phyloP scores from a whole-genome alignment of 345 rosid species.

The Trapa incisa region DNA sequence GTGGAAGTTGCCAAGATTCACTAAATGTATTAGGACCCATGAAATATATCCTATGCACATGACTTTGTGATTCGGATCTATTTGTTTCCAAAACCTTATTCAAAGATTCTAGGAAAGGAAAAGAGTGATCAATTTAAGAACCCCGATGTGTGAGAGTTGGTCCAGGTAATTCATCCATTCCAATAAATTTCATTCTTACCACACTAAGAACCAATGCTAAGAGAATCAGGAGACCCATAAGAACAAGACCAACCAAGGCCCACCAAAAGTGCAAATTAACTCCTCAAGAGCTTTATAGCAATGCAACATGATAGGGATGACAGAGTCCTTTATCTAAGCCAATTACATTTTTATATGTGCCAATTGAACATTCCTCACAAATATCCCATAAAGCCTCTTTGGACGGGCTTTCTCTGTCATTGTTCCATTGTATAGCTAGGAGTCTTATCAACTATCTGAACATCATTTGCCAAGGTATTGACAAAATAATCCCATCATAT shows the following conservation, averaged over 20 bases:
- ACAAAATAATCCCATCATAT: slow-evolving; percentile 74
- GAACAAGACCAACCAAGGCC: no score
- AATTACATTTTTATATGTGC: slow-evolving; percentile 76
- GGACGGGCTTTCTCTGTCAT: slow-evolving; percentile 42
- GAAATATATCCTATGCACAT: slow-evolving; percentile 93
- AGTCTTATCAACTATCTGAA: slow-evolving; percentile 57
- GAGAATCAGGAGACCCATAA: slow-evolving; percentile 60
- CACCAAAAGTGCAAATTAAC: no score
- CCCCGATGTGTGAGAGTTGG: slow-evolving; percentile 85
- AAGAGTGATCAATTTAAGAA: slow-evolving; percentile 87
- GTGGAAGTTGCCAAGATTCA: slow-evolving; percentile 96
- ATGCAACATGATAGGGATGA: slow-evolving; percentile 59
- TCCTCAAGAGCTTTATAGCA: slow-evolving; percentile 93
- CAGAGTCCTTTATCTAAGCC: slow-evolving; percentile 66
- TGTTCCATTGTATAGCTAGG: slow-evolving; percentile 58
- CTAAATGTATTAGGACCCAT: slow-evolving; percentile 93
- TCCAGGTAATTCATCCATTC: slow-evolving; percentile 90
- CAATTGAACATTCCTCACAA: slow-evolving; percentile 93
- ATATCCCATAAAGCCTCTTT: slow-evolving; percentile 74
- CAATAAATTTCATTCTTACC: slow-evolving; percentile 94
- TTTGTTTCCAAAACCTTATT: slow-evolving; percentile 99
- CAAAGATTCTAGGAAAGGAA: slow-evolving; percentile 93
- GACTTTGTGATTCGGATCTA: slow-evolving; percentile 89
- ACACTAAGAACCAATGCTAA: slow-evolving; percentile 94
- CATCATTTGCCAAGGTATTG: slow-evolving; percentile 58